Conservation (phyloP, 2,329 filamentous ascomycete genomes). For the Pestalotiopsis sp. region DNA sequence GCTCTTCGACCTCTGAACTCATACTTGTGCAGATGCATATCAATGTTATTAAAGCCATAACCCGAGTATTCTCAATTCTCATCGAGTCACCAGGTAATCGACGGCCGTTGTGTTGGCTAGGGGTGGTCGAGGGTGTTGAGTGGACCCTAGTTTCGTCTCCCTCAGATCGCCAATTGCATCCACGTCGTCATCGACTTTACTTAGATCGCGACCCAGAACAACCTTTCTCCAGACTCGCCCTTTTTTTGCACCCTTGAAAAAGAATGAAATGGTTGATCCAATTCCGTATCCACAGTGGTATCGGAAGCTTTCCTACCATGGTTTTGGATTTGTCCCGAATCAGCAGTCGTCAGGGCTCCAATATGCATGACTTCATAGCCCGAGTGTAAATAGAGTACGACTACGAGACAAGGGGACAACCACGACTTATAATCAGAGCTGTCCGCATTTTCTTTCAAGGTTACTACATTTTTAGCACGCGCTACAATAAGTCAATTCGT, state of each 20-base stretch:
- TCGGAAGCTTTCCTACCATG: not conserved
- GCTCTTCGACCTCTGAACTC: not conserved
- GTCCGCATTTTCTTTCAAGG: not conserved
- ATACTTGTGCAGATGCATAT: not conserved
- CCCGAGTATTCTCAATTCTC: too few species aligned
- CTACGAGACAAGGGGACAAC: not conserved
- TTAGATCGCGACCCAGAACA: conserved; percentile 7
- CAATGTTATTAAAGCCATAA: not conserved
- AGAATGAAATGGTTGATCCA: not conserved
- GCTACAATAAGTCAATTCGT: not conserved
- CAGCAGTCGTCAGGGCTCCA: not conserved
- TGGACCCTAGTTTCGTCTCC: not conserved
- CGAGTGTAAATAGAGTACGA: not conserved
- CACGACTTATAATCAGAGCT: not conserved
- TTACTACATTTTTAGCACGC: too few species aligned
- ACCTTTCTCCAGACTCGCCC: not conserved
- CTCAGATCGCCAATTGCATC: conserved; percentile 8
- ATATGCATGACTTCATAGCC: conserved; percentile 7
- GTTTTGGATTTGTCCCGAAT: not conserved
- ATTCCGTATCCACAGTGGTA: not conserved
- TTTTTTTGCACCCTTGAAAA: not conserved
- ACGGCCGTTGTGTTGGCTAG: not conserved
- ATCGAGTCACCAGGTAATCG: not conserved
- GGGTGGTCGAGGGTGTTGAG: not conserved
- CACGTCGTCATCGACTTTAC: conserved; percentile 14